Evolutionary conservation across 1,139 yeast genomes (phyloP), one percentile per base, ranked within the genome.

Genomic region (Pichia sp.): DNA sequence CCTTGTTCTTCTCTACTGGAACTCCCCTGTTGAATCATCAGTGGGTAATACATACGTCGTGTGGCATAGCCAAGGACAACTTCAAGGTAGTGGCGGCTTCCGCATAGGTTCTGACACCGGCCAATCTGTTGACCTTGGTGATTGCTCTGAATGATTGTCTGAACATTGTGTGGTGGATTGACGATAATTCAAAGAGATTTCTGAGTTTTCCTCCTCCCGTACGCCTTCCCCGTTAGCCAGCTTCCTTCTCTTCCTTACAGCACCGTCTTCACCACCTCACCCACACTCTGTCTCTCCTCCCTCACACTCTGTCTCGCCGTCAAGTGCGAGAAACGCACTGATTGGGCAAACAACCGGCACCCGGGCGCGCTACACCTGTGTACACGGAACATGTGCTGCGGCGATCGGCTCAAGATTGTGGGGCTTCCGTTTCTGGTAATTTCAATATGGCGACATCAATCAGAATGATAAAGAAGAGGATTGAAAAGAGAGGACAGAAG

Each of bases 31-130:
- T 38, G 15, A 13, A 13, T 16, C 16, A 41, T 29, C 8, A 5
- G 30, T 13, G 13, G 15, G 13, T 16, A 42, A 36, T 46, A 70
- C 82, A 71, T 64, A 85, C 83, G 74, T 85, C 84, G 73, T 87
- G 90, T 61, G 97, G 97, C 67, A 93, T 82, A 58, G 97, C 95
- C 70, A 93, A 83, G 54, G 96, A 88, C 69, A 95, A 81, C 74
- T 85, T 88, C 74, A 93, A 81, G 46, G 57, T 26, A 62, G 88
- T 34, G 60, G 86, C 79, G 63, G 88, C 96, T 70, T 93, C 96
- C 67, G 97, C 97, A 69, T 90, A 89, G 59, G 87, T 79, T 84
- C 96, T 87, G 52, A 64, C 64, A 72, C 81, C 85, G 63, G 84
- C 82, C 61, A 79, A 78, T 67, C 76, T 70, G 69, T 80, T 73